Evolutionary conservation across 2,329 filamentous ascomycete species (phyloP), one percentile per base, ranked within the genome.

Genomic region (Clathrospora elynae): DNA sequence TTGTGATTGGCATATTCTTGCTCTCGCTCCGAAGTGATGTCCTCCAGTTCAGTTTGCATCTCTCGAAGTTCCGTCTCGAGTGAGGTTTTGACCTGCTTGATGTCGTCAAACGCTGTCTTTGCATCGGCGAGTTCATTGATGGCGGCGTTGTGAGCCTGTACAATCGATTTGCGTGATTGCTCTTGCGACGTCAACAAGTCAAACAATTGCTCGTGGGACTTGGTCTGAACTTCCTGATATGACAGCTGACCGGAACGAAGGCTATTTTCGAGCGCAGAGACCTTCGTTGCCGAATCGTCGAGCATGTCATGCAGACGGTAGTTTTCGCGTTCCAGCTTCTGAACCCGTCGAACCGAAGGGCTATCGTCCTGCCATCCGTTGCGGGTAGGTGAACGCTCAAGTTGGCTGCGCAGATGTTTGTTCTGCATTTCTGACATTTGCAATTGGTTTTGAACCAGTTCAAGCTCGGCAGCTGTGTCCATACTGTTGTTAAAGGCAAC

Each of bases 351-450:
- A 33, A 87, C 68, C 2, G 89, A 92, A 1, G 89, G 88, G 56
- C 85, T 92, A 30, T 93, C 85, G 26, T 92, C 87, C 42, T 83
- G 75, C 67, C 77, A 82, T 23, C 74, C 70, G 42, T 88, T 85
- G 16, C 79, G 79, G 5, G 73, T 73, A 3, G 85, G 82, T 0
- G 82, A 84, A 32, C 87, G 83, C 25, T 92, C 87, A 28, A 96
- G 75, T 65, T 96, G 90, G 63, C 83, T 90, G 65, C 96, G 88
- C 5, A 97, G 81, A 62, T 97, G 91, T 22, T 88, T 85, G 71
- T 96, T 96, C 59, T 95, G 88, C 89, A 97, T 96, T 70, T 96
- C 87, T 4, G 87, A 85, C 67, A 97, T 83, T 64, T 97, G 92
- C 36, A 97, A 80, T 67, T 96, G 90, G 66, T 95, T 96, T 67